phyloP scores from a whole-genome alignment of 306 rosid species.

The Mucuna pruriens region DNA sequence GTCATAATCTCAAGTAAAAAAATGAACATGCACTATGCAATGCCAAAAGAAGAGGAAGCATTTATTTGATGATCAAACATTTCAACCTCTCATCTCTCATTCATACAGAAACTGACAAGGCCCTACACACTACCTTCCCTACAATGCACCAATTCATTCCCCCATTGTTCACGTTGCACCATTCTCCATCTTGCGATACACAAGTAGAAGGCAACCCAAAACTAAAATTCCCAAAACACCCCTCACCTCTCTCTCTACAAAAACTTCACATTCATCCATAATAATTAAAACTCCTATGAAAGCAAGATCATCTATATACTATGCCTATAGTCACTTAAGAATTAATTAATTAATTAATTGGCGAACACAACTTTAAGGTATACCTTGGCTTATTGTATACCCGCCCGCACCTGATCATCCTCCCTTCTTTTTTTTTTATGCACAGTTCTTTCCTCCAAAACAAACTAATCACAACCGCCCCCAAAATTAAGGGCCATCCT shows the following conservation, averaged over 20 bases:
- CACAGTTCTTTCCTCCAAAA: slow-evolving; percentile 12
- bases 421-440: not conserved
- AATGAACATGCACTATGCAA: slow-evolving; percentile 8
- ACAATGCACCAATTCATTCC: not conserved
- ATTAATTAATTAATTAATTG: slow-evolving; percentile 23
- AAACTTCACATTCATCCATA: not conserved
- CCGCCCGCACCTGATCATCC: slow-evolving; percentile 35
- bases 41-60: slow-evolving; percentile 9
- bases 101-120: not conserved
- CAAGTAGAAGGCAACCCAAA: not conserved
- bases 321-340: not conserved
- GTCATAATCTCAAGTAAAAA: not conserved
- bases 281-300: no score
- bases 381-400: slow-evolving; percentile 48
- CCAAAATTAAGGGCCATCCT: not conserved
- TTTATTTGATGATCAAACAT: slow-evolving; percentile 17
- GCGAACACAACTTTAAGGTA: not conserved
- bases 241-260: not conserved
- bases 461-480: not conserved
- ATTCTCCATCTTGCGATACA: not conserved
- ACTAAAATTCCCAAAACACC: no score
- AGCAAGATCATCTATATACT: not conserved
- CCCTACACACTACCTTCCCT: not conserved
- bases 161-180: not conserved
- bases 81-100: not conserved